Evolutionary conservation across 1,139 yeast species (phyloP).

Genomic region (Kodamaea sp.): DNA sequence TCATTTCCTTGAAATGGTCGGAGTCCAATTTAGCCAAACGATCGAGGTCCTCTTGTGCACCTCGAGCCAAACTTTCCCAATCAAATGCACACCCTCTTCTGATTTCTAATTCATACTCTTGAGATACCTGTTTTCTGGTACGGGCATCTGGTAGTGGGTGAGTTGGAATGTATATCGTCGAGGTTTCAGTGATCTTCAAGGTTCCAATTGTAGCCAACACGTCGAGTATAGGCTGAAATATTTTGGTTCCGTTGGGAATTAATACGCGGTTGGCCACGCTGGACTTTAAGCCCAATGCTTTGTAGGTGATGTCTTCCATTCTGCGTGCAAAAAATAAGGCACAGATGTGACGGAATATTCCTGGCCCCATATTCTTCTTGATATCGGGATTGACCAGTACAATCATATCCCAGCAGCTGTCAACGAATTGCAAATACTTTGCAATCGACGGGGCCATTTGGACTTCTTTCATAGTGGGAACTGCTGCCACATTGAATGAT

Average conservation of each 20-base stretch:
- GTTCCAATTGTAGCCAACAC: constrained; percentile 8
- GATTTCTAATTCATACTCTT: constrained; percentile 9
- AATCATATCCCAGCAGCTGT: constrained; percentile 7
- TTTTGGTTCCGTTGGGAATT: constrained; percentile 7
- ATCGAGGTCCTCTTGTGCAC: constrained; percentile 7
- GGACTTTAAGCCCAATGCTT: constrained; percentile 9
- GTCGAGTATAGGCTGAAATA: constrained; percentile 10
- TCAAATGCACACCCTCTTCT: constrained; percentile 11
- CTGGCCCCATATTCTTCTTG: constrained; percentile 7
- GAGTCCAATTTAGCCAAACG: constrained; percentile 6
- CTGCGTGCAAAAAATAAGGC: constrained; percentile 10
- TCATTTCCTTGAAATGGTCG: no score
- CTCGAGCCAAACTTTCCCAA: constrained; percentile 9
- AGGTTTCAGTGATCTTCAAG: constrained; percentile 7
- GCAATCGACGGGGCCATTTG: constrained; percentile 8
- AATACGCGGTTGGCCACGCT: constrained; percentile 8
- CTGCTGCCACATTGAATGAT: constrained; percentile 1
- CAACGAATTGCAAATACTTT: constrained; percentile 9
- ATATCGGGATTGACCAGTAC: constrained; percentile 7
- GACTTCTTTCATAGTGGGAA: constrained; percentile 7
- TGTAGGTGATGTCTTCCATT: constrained; percentile 8
- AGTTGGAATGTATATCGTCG: constrained; percentile 8
- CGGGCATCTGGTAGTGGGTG: constrained; percentile 8
- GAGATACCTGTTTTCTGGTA: constrained; percentile 6
- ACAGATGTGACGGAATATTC: constrained; percentile 8